Percentiles rank a stretch among this genome's conserved stretches.
Evolutionary conservation across 345 rosid species (phyloP).

Genomic region (Citrus mangshanensis): DNA sequence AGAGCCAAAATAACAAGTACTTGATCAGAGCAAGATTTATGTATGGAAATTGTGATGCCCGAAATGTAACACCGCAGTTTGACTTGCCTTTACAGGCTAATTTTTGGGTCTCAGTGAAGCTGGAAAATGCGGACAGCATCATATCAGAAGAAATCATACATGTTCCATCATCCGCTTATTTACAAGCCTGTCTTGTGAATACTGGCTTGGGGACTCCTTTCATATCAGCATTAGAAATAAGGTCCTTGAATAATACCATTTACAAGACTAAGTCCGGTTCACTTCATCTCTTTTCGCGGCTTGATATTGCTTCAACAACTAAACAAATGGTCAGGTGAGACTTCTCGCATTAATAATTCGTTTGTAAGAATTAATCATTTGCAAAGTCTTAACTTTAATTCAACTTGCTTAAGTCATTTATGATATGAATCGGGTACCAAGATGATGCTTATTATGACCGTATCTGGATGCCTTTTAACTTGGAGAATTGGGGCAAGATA

Average conservation of each 20-base stretch:
- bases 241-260: constrained; percentile 10
- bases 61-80: background rate
- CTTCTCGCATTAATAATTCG: background rate
- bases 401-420: background rate
- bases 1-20: background rate
- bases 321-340: no score
- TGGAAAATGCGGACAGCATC: background rate
- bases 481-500: background rate
- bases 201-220: no score
- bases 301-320: no score
- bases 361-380: background rate
- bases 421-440: constrained; percentile 7
- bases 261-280: constrained; percentile 4
- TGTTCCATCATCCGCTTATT: no score
- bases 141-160: background rate
- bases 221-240: background rate
- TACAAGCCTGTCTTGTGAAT: no score
- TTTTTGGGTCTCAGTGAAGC: background rate
- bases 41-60: constrained; percentile 29
- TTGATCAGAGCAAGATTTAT: constrained; percentile 21
- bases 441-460: background rate
- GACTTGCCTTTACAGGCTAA: constrained; percentile 16
- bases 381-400: background rate
- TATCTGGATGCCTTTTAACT: background rate
- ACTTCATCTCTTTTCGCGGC: background rate